phyloP scores from a whole-genome alignment of 208 protist species.

The Balamuthia mandrillaris region DNA sequence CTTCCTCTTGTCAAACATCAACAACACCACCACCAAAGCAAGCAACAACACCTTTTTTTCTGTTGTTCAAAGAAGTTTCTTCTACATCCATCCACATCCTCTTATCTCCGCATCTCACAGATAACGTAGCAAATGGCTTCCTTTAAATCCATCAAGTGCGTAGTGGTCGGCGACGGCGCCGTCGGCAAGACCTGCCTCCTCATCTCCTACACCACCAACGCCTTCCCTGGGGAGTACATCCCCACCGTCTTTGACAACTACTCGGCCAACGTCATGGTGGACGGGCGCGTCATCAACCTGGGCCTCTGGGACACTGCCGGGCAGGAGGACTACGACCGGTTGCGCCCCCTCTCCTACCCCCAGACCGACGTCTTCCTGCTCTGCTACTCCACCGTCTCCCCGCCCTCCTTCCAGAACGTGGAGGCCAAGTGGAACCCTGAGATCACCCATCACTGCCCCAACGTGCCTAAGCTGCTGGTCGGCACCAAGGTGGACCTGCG shows the following conservation, averaged over 20 bases:
- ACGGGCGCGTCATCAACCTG: conserved; percentile 62
- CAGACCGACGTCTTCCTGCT: conserved; percentile 78
- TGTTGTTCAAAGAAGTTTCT: too few species aligned
- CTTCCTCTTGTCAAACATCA: too few species aligned
- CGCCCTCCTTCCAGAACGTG: conserved; percentile 74
- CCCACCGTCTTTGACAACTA: conserved; percentile 76
- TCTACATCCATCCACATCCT: background rate
- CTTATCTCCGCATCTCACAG: background rate
- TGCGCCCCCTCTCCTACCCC: conserved; percentile 75
- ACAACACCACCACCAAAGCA: too few species aligned
- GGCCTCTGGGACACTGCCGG: conserved; percentile 68
- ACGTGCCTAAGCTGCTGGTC: conserved; percentile 79
- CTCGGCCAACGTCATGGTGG: conserved; percentile 68
- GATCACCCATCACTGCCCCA: conserved; percentile 73
- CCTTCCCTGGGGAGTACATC: conserved; percentile 75
- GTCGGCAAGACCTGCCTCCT: conserved; percentile 74
- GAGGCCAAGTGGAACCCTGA: conserved; percentile 70
- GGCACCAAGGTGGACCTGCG: conserved; percentile 86
- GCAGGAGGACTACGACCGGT: conserved; percentile 59
- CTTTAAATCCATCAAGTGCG: conserved; percentile 7
- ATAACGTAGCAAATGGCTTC: background rate
- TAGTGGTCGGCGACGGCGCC: conserved; percentile 14
- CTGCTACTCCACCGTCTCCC: conserved; percentile 73
- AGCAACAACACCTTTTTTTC: too few species aligned
- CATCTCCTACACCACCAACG: conserved; percentile 76